phyloP scores from a whole-genome alignment of 2,329 filamentous ascomycete genomes.

The Paracoccidioides lutzii region DNA sequence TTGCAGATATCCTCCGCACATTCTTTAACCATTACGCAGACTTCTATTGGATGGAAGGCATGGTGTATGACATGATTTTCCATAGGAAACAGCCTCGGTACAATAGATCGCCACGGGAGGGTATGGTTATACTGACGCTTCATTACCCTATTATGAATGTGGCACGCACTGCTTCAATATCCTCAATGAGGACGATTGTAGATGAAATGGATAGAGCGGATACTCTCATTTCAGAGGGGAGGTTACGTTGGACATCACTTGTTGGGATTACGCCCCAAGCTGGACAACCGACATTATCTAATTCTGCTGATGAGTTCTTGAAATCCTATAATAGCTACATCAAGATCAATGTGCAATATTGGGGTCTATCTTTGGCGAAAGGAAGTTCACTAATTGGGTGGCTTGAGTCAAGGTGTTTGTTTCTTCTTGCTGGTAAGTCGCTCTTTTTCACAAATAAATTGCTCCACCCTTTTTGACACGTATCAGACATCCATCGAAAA shows the following conservation, averaged over 20 bases:
- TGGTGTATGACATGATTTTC: conserved; percentile 50
- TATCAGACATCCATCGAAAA: conserved; percentile 42
- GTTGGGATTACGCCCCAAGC: conserved; percentile 17
- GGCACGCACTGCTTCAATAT: conserved; percentile 40
- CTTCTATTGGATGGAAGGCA: conserved; percentile 45
- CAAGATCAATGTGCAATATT: conserved; percentile 52
- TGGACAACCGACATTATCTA: not conserved
- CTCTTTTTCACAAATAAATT: not conserved
- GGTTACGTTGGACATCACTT: conserved; percentile 35
- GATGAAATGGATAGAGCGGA: conserved; percentile 41
- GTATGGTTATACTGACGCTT: conserved; percentile 51
- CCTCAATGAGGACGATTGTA: conserved; percentile 40
- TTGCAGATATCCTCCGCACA: conserved; percentile 41
- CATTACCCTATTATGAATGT: conserved; percentile 51
- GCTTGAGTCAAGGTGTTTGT: conserved; percentile 49
- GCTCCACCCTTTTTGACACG: not conserved
- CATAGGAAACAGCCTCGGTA: conserved; percentile 29
- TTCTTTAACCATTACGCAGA: conserved; percentile 53
- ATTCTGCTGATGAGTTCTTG: conserved; percentile 38
- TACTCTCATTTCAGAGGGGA: conserved; percentile 25
- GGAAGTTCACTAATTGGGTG: conserved; percentile 48
- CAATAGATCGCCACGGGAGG: conserved; percentile 44
- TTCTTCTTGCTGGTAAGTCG: conserved; percentile 44
- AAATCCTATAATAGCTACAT: conserved; percentile 41
- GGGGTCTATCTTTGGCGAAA: conserved; percentile 45